Evolutionary conservation across 2,329 filamentous ascomycete species (phyloP), one percentile per base, ranked within the genome.

Genomic region (Rhexocercosporidium sp.): DNA sequence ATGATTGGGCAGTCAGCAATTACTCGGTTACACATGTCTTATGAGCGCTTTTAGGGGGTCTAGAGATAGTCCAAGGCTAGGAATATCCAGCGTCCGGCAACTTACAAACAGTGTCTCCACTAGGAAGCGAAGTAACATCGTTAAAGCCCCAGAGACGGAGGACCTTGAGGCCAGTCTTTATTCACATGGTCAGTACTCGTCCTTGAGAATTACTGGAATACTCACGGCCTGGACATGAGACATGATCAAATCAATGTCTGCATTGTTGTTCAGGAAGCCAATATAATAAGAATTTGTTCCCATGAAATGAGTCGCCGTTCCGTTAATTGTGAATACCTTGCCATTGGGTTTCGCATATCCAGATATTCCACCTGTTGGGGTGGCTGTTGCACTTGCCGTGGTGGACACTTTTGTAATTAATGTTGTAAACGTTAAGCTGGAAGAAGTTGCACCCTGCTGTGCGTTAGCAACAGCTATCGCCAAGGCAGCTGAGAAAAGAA

Each of bases 61-160:
- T n/a, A n/a, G n/a, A n/a, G n/a, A n/a, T n/a, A n/a, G n/a, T n/a
- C n/a, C n/a, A n/a, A n/a, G n/a, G n/a, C n/a, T n/a, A n/a, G n/a
- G n/a, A n/a, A n/a, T n/a, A n/a, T n/a, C n/a, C n/a, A n/a, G n/a
- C n/a, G n/a, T n/a, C n/a, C n/a, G n/a, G n/a, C n/a, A n/a, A n/a
- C n/a, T n/a, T n/a, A n/a, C 79, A 83, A 7, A 87, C 83, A 11
- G 66, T 70, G 0, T 79, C 81, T 14, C 79, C 79, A 1, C 77
- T 68, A 3, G 78, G 75, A 4, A 79, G 79, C 12, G 79, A 68
- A 1, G 77, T 75, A 16, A 87, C 84, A 70, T 88, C 86, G 77
- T 88, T 88, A 79, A 90, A 90, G 3, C 87, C 86, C 87, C 87
- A 89, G 51, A 88, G 81, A 18, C 88, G 83, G 31, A 89, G 80